Conservation (phyloP, 2,329 filamentous ascomycete genomes). For the Verticillium nubilum region DNA sequence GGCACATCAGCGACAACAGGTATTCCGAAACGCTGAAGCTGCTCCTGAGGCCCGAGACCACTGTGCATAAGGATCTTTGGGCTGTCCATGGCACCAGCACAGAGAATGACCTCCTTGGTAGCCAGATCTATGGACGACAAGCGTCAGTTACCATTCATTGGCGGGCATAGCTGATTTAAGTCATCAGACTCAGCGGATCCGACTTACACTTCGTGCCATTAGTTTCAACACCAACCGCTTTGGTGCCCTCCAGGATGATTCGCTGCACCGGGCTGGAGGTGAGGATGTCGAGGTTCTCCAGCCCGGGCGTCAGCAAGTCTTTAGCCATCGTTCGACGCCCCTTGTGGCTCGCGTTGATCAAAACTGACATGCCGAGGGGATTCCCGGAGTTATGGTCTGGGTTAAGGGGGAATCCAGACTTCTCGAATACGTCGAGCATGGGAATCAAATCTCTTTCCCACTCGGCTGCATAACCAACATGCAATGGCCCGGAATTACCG, state of each 20-base stretch:
- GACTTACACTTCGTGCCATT: conserved; percentile 31
- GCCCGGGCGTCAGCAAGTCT: conserved; percentile 37
- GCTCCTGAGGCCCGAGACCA: conserved; percentile 31
- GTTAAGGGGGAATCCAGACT: conserved; percentile 43
- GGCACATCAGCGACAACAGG: conserved; percentile 27
- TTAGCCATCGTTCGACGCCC: conserved; percentile 44
- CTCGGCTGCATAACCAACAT: conserved; percentile 39
- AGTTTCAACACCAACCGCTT: conserved; percentile 37
- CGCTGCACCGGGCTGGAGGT: conserved; percentile 41
- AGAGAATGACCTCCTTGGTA: conserved; percentile 35
- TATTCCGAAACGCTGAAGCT: conserved; percentile 27
- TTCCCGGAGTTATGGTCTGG: conserved; percentile 53
- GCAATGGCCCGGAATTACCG: conserved; percentile 40
- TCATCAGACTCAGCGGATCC: too few species aligned
- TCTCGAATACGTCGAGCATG: conserved; percentile 40
- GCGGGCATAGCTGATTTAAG: too few species aligned
- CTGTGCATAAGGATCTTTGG: conserved; percentile 40
- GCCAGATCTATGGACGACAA: background rate
- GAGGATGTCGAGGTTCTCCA: conserved; percentile 47
- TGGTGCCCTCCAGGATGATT: conserved; percentile 39
- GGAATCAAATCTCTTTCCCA: conserved; percentile 43
- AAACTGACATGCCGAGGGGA: conserved; percentile 47
- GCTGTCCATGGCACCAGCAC: conserved; percentile 33
- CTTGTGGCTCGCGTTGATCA: conserved; percentile 42
- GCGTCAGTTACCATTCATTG: too few species aligned